These are phyloP conservation scores for Geoglossum cookeanum DNA, from an alignment of 2,329 filamentous ascomycete species.

Conservation along the genomic window DNA sequence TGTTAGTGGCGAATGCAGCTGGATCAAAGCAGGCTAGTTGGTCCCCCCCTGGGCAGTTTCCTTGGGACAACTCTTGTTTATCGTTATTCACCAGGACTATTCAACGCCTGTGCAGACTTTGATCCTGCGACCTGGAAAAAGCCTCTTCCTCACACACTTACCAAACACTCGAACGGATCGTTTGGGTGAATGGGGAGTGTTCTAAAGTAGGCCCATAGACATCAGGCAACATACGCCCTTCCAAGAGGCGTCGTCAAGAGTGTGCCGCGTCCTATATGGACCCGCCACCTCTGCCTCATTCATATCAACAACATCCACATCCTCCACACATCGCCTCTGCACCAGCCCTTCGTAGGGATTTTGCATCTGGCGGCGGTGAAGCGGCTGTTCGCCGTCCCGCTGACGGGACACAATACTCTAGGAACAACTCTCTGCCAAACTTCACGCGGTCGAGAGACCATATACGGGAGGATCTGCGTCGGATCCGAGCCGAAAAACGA, in stretches of 20 bases:
- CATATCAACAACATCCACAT: not conserved
- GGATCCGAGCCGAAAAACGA: not conserved
- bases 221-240: not conserved
- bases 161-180: not conserved
- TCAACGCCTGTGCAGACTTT: not conserved
- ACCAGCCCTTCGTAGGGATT: not conserved
- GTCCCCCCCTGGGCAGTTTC: not conserved
- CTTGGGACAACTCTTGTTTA: not conserved
- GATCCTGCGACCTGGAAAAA: not conserved
- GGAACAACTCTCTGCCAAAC: not conserved
- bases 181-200: not conserved
- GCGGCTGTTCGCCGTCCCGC: not conserved
- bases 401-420: not conserved
- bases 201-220: not conserved
- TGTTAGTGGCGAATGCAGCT: not conserved
- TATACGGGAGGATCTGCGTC: not conserved
- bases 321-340: not conserved
- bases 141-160: not conserved
- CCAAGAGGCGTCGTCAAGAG: conserved; percentile 1
- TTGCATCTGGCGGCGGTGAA: not conserved
- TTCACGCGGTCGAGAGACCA: not conserved
- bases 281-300: not conserved
- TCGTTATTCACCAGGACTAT: not conserved
- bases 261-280: conserved; percentile 1
- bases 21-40: not conserved